Percentiles rank a stretch among this genome's conserved stretches.
Conservation (phyloP, 805 yeast species). For the Dipodascopsis tothii region DNA sequence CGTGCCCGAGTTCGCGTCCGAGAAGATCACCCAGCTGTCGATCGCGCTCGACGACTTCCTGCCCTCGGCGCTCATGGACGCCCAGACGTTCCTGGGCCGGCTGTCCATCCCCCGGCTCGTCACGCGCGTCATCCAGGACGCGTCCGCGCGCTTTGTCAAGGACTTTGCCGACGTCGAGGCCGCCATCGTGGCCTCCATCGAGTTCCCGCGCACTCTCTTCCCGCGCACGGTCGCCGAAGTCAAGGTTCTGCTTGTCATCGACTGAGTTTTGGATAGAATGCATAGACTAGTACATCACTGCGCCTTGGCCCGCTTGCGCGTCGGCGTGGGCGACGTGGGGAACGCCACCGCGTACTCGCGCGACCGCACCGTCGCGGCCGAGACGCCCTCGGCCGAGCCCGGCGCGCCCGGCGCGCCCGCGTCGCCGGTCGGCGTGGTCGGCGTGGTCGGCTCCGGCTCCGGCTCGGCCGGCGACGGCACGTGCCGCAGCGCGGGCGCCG, state of each 20-base stretch:
- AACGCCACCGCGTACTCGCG: too few relatives aligned
- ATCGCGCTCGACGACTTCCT: constrained; percentile 31
- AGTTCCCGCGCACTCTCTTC: constrained; percentile 22
- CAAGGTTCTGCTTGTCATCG: constrained; percentile 25
- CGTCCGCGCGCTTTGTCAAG: constrained; percentile 30
- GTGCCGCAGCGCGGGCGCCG: too few relatives aligned
- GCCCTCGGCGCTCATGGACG: constrained; percentile 31
- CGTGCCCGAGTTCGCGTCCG: constrained; percentile 7
- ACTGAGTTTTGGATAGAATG: too few relatives aligned
- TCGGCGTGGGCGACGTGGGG: too few relatives aligned
- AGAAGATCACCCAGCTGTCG: constrained; percentile 18
- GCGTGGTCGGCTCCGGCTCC: too few relatives aligned
- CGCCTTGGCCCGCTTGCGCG: too few relatives aligned
- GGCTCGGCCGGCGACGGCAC: too few relatives aligned
- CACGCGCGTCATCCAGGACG: constrained; percentile 27
- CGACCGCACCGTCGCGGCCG: too few relatives aligned
- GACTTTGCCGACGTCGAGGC: constrained; percentile 29
- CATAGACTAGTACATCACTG: too few relatives aligned
- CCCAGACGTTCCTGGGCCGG: constrained; percentile 26
- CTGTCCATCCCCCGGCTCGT: constrained; percentile 33
- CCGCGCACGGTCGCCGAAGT: constrained; percentile 30
- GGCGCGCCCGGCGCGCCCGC: too few relatives aligned
- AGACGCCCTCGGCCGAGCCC: too few relatives aligned
- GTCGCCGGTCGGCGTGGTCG: too few relatives aligned
- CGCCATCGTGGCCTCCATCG: constrained; percentile 26